Evolutionary conservation across 2,329 filamentous ascomycete genomes (phyloP), one percentile per base, ranked within the genome.

Genomic region (Fusarium vanettenii): DNA sequence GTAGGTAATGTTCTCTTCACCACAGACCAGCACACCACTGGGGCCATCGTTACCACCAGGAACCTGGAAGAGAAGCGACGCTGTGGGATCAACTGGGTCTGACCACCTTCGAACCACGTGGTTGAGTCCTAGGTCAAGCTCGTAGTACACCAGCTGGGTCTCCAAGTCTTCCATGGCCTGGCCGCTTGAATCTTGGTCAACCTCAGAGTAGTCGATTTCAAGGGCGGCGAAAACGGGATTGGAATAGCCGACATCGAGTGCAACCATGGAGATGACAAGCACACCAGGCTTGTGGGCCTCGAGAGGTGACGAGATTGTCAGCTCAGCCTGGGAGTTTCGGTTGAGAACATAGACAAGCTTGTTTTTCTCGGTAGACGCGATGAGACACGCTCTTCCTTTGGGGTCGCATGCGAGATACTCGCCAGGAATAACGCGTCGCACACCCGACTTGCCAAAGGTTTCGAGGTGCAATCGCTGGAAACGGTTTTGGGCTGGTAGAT

Each of bases 281-380:
- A 96, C 96, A 70, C 96, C 95, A 14, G 95, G 92, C 83, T 97
- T 97, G 84, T 99, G 96, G 2, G 97, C 97, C 84, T 99, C 97
- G 20, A 99, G 89, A 1, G 97, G 97, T 16, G 97, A 99, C 6
- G 97, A 99, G 60, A 99, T 99, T 45, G 95, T 97, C 79, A 99
- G 91, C 83, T 98, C 94, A 20, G 95, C 95, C 84, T 98, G 95
- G 4, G 95, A 91, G 85, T 98, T 97, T 75, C 97, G 93, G 84
- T 98, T 98, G 77, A 99, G 89, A 79, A 99, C 96, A 85, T 99
- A 99, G 77, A 99, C 97, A 66, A 99, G 93, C 87, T 99, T 99
- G 87, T 98, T 99, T 89, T 99, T 99, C 86, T 99, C 97, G 65
- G 96, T 89, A 6, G 95, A 96, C 11, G 97, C 95, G 71, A 98